Evolutionary conservation across 305 asterid species (phyloP), one percentile per base, ranked within the genome.

Genomic region (Ilex paraguariensis): DNA sequence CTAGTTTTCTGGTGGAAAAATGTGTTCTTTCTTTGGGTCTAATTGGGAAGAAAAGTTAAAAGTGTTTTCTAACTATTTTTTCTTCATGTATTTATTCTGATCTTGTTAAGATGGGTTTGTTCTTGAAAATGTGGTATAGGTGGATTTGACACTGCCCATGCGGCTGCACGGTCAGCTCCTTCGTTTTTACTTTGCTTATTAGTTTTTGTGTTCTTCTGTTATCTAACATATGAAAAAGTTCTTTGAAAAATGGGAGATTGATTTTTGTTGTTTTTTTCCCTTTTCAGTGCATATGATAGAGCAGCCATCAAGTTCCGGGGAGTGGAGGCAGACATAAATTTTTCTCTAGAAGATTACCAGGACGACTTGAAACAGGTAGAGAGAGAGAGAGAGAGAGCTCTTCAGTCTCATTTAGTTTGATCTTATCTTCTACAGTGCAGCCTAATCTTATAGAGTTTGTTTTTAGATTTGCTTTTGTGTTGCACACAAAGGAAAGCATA

Each of bases 251-350:
- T 46, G 13, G 4, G 52, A 46, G 52, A 46, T 7, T 13, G 14
- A 9, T 28, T n/a, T 30, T 56, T 9, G 0, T 56, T 28, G 10
- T 46, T 46, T 4, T 46, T 13, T 46, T 46, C 4, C 0, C 0
- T 46, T 46, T 46, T 8, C 94, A 93, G 97, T 61, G 97, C 99
- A 56, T 93, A 93, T 61, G 99, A 93, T 82, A 80, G 97, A 71
- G 97, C 99, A 21, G 99, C 99, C 31, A 87, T 90, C 62, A 93
- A 93, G 70, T 93, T 93, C 73, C 84, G 98, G 36, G 98, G 99
- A 66, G 87, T 86, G 2, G 96, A 90, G 57, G 99, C 99, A 48
- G 99, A 93, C 86, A 93, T 93, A 69, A 93, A 93, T 81, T 93
- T 90, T 57, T 73, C 67, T 62, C 54, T 93, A 54, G 86, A 86